Evolutionary conservation across 2,329 filamentous ascomycete genomes (phyloP), one percentile per base, ranked within the genome.

Genomic region (Diaporthe velutina): DNA sequence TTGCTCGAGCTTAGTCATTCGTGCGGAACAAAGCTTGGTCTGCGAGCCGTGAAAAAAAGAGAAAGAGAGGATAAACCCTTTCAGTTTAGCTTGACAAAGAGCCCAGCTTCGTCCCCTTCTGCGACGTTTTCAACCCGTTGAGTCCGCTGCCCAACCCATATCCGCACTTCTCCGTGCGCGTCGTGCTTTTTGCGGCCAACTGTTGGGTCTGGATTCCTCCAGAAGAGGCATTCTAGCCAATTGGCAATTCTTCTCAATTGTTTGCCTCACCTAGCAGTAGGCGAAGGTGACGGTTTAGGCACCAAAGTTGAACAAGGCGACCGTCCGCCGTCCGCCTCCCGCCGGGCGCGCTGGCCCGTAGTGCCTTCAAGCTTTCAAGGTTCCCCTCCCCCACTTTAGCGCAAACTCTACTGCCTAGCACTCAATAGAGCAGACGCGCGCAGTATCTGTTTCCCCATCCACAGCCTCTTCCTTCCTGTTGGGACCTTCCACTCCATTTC

Each of bases 331-430:
- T 13, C 25, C 40, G 60, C 60, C 42, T 28, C 13, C 38, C 19
- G 40, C 38, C 38, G 15, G 40, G 58, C 38, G 15, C 25, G 58
- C 40, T n/a, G 40, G 58, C 38, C 15, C 15, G 45, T 15, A 25
- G 22, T 19, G 19, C 45, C 33, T 10, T 52, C 48, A 38, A 54
- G n/a, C 64, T 67, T 67, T 40, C 45, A 64, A 75, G 60, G 54
- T 70, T 70, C 67, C 71, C 71, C 71, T 67, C 67, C 74, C 71
- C 74, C 74, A 67, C 74, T 74, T 71, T 70, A 52, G 57, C 50
- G 66, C 74, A 74, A 74, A 71, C 71, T 74, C 66, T 64, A 66
- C 61, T 55, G 50, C 57, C 33, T 48, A 35, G 57, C 28, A 38
- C 58, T 42, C 48, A 42, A 9, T 10, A 30, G 22, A 72, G 57